Evolutionary conservation across 2,329 filamentous ascomycete species (phyloP).

Genomic region (Coniochaeta pulveracea): DNA sequence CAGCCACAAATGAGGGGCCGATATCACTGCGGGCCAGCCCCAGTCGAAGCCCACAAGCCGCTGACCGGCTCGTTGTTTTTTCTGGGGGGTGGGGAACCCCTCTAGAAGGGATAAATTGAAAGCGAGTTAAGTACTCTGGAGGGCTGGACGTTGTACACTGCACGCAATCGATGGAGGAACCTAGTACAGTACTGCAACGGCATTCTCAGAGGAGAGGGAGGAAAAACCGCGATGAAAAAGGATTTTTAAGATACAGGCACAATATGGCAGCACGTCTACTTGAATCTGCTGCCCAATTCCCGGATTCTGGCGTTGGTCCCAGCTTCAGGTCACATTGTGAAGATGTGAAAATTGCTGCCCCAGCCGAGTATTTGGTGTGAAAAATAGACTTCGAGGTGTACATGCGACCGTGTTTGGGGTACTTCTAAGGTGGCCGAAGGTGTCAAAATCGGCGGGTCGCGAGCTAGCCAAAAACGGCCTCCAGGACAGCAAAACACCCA

Average conservation of each 20-base stretch:
- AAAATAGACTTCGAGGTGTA: too few relatives aligned
- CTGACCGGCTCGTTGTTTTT: slow-evolving; percentile 2
- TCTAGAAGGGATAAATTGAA: slow-evolving; percentile 2
- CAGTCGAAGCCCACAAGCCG: background rate
- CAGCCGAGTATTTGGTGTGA: background rate
- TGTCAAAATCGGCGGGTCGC: slow-evolving; percentile 1
- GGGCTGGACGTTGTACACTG: background rate
- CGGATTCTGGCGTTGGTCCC: slow-evolving; percentile 2
- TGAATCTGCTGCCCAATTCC: slow-evolving; percentile 1
- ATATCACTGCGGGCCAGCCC: background rate
- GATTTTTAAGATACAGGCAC: background rate
- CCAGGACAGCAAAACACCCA: background rate
- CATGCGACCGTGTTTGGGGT: slow-evolving; percentile 1
- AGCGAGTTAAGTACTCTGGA: background rate
- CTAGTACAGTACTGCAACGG: background rate
- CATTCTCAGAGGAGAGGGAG: slow-evolving; percentile 2
- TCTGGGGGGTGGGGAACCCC: background rate
- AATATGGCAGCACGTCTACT: background rate
- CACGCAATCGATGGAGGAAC: slow-evolving; percentile 1
- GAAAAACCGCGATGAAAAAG: background rate
- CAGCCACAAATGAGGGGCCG: slow-evolving; percentile 1
- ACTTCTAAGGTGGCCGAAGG: slow-evolving; percentile 1
- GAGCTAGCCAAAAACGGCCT: slow-evolving; percentile 1
- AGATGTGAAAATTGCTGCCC: background rate
- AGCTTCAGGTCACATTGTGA: slow-evolving; percentile 1